Base-by-base conservation (phyloP, 73 alveolate genomes). In the Paramecium pentaurelia region DNA sequence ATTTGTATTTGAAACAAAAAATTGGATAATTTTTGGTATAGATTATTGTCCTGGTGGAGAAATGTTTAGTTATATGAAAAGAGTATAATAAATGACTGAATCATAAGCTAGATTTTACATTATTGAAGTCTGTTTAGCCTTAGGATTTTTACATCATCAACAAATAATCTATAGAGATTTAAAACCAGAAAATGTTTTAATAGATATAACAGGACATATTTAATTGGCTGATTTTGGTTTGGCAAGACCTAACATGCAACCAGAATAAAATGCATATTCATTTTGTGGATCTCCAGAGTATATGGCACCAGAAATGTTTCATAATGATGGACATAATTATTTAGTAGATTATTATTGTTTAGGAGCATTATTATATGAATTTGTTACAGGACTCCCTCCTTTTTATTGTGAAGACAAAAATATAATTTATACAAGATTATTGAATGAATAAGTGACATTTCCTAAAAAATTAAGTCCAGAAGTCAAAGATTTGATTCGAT, bases 191-290 rank as follows among this genome's bases (percentile, higher is more conserved):
- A 96, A 96, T 92, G 94, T 96, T 16, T 93, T 96, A 70, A 86
- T 96, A 9, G 97, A 95, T 86, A 88, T 92, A 36, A 89, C 95
- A 77, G 97, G 97, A 68, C 97, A 97, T 37, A 95, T 97, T 9
- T 96, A 98, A 93, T 92, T 98, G 27, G 97, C 99, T 60, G 99
- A 97, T 93, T 97, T 97, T 91, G 99, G 99, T 6, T 97, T 97
- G 38, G 85, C 96, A 0, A 85, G 93, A 38, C 80, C 88, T 3
- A 58, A 92, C 32, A 92, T 92, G 71, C 45, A 80, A 25, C 30
- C 60, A n/a, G 93, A 92, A 30, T 64, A 87, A 25, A 44, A 85
- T 51, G 86, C 95, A 3, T 80, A 60, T 68, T 86, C 96, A 5
- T 93, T 95, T 36, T 95, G 97, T 93, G 97, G 97, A 2, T 92